phyloP scores from a whole-genome alignment of 2,329 filamentous ascomycete species.

The Penicillium hesseltinei region DNA sequence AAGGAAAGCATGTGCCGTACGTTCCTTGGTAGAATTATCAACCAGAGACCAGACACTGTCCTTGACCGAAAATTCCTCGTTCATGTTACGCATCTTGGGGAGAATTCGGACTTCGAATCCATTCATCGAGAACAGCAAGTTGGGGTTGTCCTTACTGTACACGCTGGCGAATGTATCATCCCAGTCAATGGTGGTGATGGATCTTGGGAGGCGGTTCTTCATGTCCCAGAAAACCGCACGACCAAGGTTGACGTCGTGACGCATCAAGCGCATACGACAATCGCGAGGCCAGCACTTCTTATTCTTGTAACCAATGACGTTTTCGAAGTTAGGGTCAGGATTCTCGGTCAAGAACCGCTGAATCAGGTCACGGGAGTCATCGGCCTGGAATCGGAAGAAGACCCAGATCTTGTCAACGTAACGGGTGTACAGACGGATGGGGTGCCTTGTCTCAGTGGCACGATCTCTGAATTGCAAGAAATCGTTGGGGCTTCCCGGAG shows the following conservation, averaged over 20 bases:
- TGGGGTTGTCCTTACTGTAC: constrained; percentile 97
- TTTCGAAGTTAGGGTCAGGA: constrained; percentile 97
- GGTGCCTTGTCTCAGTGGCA: constrained; percentile 87
- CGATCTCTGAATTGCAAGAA: constrained; percentile 96
- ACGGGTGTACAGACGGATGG: constrained; percentile 93
- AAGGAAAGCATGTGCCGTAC: constrained; percentile 94
- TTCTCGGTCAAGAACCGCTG: constrained; percentile 98
- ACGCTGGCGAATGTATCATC: constrained; percentile 98
- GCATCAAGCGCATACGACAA: constrained; percentile 96
- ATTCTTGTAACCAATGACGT: constrained; percentile 97
- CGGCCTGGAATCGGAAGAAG: constrained; percentile 87
- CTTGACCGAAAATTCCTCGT: constrained; percentile 95
- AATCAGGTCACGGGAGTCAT: constrained; percentile 93
- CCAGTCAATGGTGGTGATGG: constrained; percentile 97
- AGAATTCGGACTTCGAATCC: constrained; percentile 96
- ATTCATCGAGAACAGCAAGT: constrained; percentile 94
- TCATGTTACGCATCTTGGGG: constrained; percentile 90
- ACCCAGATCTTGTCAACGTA: constrained; percentile 99
- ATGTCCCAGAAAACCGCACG: constrained; percentile 98
- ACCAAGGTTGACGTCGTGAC: constrained; percentile 96
- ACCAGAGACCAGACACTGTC: constrained; percentile 98
- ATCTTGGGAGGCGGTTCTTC: constrained; percentile 92
- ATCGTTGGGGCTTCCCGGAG: constrained; percentile 90
- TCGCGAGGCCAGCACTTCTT: constrained; percentile 99
- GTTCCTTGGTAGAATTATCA: constrained; percentile 93